Evolutionary conservation across 441 rosid genomes (phyloP).

Genomic region (Erodium moschatum): DNA sequence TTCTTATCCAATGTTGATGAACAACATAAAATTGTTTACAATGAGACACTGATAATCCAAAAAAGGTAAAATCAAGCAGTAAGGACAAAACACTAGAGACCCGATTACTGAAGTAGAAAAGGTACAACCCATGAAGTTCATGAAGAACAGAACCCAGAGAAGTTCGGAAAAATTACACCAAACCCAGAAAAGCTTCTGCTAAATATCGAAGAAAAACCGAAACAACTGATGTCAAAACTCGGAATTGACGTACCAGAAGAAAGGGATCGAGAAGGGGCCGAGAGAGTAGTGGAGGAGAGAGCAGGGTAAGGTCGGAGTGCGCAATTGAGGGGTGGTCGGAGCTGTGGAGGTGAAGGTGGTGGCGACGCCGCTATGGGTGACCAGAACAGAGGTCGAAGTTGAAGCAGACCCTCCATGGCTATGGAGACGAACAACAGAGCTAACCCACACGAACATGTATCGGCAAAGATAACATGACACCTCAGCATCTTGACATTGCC

Average conservation of each 20-base stretch:
- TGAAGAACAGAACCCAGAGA: not conserved
- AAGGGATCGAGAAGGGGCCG: conserved; percentile 13
- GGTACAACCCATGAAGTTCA: not conserved
- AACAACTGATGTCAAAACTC: not conserved
- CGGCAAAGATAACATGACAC: not conserved
- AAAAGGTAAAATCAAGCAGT: not conserved
- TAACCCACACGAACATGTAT: not conserved
- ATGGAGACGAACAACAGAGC: not conserved
- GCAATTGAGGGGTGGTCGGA: not conserved
- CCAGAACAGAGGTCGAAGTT: conserved; percentile 17
- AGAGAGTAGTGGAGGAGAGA: conserved; percentile 8
- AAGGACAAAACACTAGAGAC: not conserved
- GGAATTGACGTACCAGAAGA: conserved; percentile 21
- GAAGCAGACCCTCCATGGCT: conserved; percentile 24
- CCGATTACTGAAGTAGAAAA: not conserved
- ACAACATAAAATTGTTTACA: not conserved
- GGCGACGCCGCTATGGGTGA: not conserved
- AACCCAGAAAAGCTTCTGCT: not conserved
- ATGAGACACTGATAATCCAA: not conserved
- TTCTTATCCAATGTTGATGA: not conserved
- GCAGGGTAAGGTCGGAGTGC: not conserved
- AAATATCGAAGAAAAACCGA: not conserved
- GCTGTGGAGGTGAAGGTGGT: not conserved
- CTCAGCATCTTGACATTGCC: not conserved
- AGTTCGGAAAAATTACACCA: not conserved